These are phyloP conservation scores for Aegilops speltoides DNA, from an alignment of 176 grass and related monocot species.

Conservation along the genomic window DNA sequence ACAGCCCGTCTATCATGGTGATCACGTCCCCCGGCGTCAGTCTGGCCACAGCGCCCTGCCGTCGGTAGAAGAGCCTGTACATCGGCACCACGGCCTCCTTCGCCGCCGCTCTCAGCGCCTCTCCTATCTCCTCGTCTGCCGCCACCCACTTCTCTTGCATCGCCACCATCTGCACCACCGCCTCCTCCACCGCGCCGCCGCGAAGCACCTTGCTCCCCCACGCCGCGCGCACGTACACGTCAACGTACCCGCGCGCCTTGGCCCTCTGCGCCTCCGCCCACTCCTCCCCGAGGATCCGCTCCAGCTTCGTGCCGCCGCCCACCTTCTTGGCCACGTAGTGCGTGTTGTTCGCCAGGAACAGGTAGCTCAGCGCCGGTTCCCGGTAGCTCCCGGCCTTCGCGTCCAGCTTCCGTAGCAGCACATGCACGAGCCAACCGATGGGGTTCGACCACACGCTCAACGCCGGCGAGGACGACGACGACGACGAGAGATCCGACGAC, in stretches of 20 bases:
- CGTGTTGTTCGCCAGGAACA: constrained; percentile 80
- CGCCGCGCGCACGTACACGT: constrained; percentile 34
- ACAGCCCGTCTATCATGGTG: constrained; percentile 39
- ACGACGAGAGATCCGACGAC: neutral
- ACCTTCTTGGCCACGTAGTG: constrained; percentile 68
- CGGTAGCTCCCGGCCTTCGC: constrained; percentile 59
- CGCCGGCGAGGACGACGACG: neutral
- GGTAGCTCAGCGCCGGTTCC: constrained; percentile 46
- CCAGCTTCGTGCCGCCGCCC: constrained; percentile 15
- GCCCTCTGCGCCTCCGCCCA: constrained; percentile 49
- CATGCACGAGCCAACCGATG: constrained; percentile 45
- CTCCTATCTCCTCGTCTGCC: constrained; percentile 40
- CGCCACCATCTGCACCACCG: constrained; percentile 25
- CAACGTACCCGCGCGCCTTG: constrained; percentile 51
- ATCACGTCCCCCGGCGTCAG: constrained; percentile 42
- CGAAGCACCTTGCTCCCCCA: constrained; percentile 38
- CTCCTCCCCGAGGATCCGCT: constrained; percentile 32
- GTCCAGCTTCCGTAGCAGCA: constrained; percentile 65
- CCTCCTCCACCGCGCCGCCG: constrained; percentile 21
- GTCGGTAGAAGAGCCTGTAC: constrained; percentile 56
- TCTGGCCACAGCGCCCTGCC: constrained; percentile 14
- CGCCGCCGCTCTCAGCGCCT: constrained; percentile 37
- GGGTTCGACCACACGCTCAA: neutral
- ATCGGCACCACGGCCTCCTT: constrained; percentile 42
- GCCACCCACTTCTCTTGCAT: constrained; percentile 54